A percentile compares a stretch with the other conserved stretches of the same genome.
These are phyloP conservation scores for Theobroma grandiflorum DNA, from an alignment of 441 rosid genomes.

Conservation along the genomic window DNA sequence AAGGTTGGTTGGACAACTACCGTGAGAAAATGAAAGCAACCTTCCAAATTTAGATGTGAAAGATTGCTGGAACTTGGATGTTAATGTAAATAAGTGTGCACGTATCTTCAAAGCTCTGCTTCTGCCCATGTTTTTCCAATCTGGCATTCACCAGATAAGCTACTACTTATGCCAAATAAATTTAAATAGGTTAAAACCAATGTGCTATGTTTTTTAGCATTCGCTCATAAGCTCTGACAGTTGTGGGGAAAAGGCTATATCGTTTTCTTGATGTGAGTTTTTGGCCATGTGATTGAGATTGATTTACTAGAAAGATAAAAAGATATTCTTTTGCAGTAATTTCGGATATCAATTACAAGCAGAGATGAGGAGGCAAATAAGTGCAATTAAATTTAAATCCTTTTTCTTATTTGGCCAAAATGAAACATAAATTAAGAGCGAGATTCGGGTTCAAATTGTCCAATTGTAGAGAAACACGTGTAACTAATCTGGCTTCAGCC, in stretches of 20 bases:
- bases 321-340: not conserved
- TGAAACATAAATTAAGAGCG: not conserved
- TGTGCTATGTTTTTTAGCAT: no score
- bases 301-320: not conserved
- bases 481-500: not conserved
- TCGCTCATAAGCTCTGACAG: no score
- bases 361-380: not conserved
- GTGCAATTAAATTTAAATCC: not conserved
- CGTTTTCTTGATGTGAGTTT: not conserved
- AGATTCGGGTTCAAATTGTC: not conserved
- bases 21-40: slow-evolving; percentile 42
- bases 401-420: not conserved
- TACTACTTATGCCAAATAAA: not conserved
- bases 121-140: not conserved
- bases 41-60: slow-evolving; percentile 34
- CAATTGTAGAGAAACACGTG: not conserved
- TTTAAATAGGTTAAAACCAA: no score
- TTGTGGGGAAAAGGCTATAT: no score
- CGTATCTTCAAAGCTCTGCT: not conserved
- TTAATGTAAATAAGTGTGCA: not conserved
- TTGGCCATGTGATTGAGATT: not conserved
- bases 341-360: not conserved
- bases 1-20: slow-evolving; percentile 71
- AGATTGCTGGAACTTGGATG: not conserved
- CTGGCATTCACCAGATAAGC: not conserved